Percentiles rank a stretch among this genome's conserved stretches.
Conservation (phyloP, 176 grass and related monocot genomes). For the Musa beccarii region DNA sequence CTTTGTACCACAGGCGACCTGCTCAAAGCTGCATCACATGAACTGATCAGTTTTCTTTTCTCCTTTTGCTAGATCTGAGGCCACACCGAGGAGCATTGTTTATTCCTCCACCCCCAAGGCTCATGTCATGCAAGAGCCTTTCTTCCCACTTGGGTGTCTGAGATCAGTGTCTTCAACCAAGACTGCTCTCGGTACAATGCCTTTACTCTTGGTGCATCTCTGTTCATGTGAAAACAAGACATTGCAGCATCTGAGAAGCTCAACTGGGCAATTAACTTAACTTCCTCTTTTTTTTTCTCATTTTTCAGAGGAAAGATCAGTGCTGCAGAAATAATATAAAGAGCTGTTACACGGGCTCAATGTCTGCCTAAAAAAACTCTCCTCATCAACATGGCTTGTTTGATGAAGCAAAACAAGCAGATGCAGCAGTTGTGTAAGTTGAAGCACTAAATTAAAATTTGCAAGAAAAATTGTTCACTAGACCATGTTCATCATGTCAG, state of each 20-base stretch:
- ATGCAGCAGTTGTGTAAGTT: too few relatives aligned
- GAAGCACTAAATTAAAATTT: too few relatives aligned
- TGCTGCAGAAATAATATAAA: background rate
- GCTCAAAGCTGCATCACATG: conserved; percentile 2
- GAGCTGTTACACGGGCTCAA: too few relatives aligned
- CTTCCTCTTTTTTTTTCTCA: background rate
- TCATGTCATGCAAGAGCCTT: too few relatives aligned
- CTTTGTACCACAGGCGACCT: background rate
- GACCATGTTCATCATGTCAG: background rate
- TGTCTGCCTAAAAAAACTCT: too few relatives aligned
- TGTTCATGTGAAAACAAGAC: background rate
- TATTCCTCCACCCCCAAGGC: background rate
- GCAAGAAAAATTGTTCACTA: background rate
- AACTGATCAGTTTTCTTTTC: background rate
- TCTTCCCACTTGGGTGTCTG: background rate
- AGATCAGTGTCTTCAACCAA: background rate
- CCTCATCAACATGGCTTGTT: too few relatives aligned
- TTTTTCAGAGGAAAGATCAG: background rate
- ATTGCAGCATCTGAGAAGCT: background rate
- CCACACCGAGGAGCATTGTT: background rate
- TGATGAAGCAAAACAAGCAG: too few relatives aligned
- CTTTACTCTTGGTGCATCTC: background rate
- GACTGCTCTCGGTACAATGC: background rate
- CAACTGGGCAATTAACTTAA: background rate
- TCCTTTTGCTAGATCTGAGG: background rate